Base-by-base conservation (phyloP, 805 yeast genomes). In the Hanseniaspora vineae region DNA sequence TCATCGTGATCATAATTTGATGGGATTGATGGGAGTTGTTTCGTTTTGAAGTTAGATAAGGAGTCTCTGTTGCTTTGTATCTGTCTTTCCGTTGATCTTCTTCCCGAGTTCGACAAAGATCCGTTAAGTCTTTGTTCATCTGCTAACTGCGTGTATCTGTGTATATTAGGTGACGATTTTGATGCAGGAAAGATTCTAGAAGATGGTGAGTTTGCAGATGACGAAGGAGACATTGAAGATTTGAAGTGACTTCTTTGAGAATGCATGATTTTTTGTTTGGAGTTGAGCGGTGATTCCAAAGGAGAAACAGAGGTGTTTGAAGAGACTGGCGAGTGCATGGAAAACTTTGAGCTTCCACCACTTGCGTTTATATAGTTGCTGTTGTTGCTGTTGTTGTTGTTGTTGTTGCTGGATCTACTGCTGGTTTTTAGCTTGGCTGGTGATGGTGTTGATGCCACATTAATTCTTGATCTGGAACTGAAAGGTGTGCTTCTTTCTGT, bases 321-420 rank as follows among this genome's bases (percentile, higher is more conserved):
- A 8, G 29, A 23, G 29, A 23, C 29, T 23, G 29, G 29, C 8
- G 29, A 23, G 8, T 23, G 29, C 29, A 23, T 23, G 29, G 29
- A 23, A 23, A 23, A 23, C 8, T 8, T 23, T 8, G 29, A 23
- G 29, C 29, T 23, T 23, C 29, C 29, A 23, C 29, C 29, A 23
- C 29, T 23, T 23, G 29, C 29, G 8, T 23, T 23, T 4, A 23
- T 23, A 8, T 23, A 49, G 32, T 52, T 49, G 10, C 49, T 50
- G 32, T 39, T 42, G 50, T 42, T 23, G 53, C 52, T 44, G 49
- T n/a, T n/a, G n/a, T n/a, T n/a, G n/a, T n/a, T n/a, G 10, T 50
- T 50, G 32, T 39, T 42, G 50, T 42, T 23, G 53, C 52, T 44
- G 49, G 29, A 23, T 23, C 29, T 23, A 23, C 29, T 23, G 29